Evolutionary conservation across 306 rosid species (phyloP), one percentile per base, ranked within the genome.

Genomic region (Inga leiocalycina): DNA sequence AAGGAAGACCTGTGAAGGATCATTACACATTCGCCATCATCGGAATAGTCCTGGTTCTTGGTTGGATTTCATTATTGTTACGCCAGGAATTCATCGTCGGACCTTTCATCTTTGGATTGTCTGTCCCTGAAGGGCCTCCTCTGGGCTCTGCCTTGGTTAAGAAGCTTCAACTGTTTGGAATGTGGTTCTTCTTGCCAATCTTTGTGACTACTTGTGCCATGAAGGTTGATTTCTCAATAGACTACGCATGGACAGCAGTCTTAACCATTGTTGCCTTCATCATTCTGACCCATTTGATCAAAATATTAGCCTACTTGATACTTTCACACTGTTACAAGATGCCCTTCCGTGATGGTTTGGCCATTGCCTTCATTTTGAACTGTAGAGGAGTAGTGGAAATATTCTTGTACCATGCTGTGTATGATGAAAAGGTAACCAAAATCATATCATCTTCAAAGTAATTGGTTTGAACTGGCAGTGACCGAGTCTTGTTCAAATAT

Each of bases 341-440:
- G 45, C 89, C 93, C 48, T 39, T 88, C 1, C 81, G 22, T 30
- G 94, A 92, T 67, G 84, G 88, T 27, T 68, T 91, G 17, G 8
- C 84, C 4, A 48, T 92, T 27, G 64, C 86, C 80, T 82, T 89
- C 75, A 84, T 92, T 79, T 44, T 91, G 84, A 82, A 79, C 74
- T 44, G 62, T 90, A 87, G 82, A 87, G 94, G 93, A 4, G 69
- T 87, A 3, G 85, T 91, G 62, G 89, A 92, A n/a, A 51, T 92
- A 6, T 27, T 77, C 75, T 0, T 0, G 20, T 85, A 70, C 66
- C 13, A 59, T 4, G 0, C 10, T 5, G 14, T 39, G 30, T 81
- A 80, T 48, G 91, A 85, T 24, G 10, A 1, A 0, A 16, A 49
- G 79, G 88, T 70, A 69, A 68, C 14, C 14, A 19, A 57, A n/a